Evolutionary conservation across 257 asterid species (phyloP).

Genomic region (Haberlea rhodopensis): DNA sequence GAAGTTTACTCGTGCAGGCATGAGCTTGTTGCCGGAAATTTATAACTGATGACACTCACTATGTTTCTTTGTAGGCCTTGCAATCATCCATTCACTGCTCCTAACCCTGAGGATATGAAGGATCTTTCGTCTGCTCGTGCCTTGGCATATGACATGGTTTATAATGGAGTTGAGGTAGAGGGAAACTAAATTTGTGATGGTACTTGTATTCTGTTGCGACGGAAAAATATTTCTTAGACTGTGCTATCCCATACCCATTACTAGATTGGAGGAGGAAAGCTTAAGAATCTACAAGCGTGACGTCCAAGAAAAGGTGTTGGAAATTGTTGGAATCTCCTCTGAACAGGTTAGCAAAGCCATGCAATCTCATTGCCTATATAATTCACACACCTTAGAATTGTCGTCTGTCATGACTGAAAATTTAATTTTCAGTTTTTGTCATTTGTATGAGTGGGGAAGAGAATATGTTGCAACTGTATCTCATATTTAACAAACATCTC

Average conservation of each 20-base stretch:
- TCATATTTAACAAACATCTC: not conserved
- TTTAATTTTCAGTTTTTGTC: conserved; percentile 1
- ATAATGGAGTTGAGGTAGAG: conserved; percentile 92
- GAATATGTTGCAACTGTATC: not conserved
- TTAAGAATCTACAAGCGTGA: conserved; percentile 93
- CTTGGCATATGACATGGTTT: conserved; percentile 97
- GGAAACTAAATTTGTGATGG: conserved; percentile 11
- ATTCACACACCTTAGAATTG: not conserved
- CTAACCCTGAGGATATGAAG: conserved; percentile 84
- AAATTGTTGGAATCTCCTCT: conserved; percentile 73
- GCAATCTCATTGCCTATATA: conserved; percentile 8
- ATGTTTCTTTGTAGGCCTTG: conserved; percentile 59
- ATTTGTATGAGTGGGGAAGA: conserved; percentile 2
- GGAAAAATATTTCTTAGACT: not conserved
- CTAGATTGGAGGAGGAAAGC: conserved; percentile 98
- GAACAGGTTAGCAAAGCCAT: conserved; percentile 55
- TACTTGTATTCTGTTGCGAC: conserved; percentile 1
- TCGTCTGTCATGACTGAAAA: not conserved
- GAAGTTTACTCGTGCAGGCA: too few species aligned
- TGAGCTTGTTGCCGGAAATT: conserved; percentile 5
- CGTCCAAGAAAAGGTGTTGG: conserved; percentile 87
- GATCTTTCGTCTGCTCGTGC: conserved; percentile 94
- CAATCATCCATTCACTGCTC: conserved; percentile 99
- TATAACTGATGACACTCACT: conserved; percentile 4
- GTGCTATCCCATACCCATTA: conserved; percentile 17